Conservation (phyloP, 2,329 filamentous ascomycete genomes). For the Dichotomopilus funicola region DNA sequence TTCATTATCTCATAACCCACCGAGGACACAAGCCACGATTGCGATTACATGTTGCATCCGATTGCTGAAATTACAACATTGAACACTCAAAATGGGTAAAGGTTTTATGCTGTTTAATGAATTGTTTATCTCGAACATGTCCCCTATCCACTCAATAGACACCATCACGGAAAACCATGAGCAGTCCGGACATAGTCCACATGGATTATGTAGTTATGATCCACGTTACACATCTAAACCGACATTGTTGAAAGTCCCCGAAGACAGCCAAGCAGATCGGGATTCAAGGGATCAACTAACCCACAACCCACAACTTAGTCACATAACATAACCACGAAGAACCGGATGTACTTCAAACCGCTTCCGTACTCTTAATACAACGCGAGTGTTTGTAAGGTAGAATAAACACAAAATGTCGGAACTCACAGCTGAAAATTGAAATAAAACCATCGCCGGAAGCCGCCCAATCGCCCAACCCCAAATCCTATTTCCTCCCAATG, state of each 20-base stretch:
- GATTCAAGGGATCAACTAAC: too few species aligned
- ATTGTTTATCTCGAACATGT: too few species aligned
- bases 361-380: neutral
- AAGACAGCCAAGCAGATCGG: neutral
- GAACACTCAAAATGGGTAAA: neutral
- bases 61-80: neutral
- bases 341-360: too few species aligned
- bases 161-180: neutral
- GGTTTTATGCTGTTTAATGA: too few species aligned
- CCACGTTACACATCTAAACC: neutral
- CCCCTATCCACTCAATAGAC: too few species aligned
- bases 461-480: too few species aligned
- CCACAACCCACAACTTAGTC: too few species aligned
- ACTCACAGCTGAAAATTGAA: neutral
- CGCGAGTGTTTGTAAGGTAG: neutral
- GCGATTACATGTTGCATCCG: too few species aligned
- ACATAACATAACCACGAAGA: too few species aligned
- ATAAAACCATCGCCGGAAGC: neutral
- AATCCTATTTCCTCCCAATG: conserved; percentile 2
- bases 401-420: neutral
- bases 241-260: neutral
- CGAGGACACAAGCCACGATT: too few species aligned
- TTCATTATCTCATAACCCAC: too few species aligned
- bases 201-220: neutral
- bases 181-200: neutral